Conservation (phyloP, 176 grass and related monocot species). For the Dendrocalamus sinicus region DNA sequence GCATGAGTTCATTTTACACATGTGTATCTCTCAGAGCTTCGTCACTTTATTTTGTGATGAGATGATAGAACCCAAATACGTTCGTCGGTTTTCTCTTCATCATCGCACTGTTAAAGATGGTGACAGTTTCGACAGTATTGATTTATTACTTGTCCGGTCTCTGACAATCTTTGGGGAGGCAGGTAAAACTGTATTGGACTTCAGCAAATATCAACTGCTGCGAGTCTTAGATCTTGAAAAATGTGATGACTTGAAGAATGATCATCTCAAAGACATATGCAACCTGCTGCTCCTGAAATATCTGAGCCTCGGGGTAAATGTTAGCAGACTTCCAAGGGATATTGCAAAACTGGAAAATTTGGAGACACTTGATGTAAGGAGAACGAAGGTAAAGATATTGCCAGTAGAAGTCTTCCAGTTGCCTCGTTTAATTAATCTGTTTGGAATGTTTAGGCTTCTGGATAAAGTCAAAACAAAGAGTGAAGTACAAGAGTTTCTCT, state of each 20-base stretch:
- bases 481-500: conserved; percentile 23
- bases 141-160: conserved; percentile 9
- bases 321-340: not conserved
- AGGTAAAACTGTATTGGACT: not conserved
- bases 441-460: conserved; percentile 15
- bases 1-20: conserved; percentile 22
- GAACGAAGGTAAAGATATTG: not conserved
- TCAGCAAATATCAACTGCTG: conserved; percentile 1
- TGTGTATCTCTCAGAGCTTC: not conserved
- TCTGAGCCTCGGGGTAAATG: not conserved
- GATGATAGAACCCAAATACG: not conserved
- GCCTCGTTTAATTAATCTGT: conserved; percentile 29
- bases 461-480: conserved; percentile 7
- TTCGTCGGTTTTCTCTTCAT: conserved; percentile 14
- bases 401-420: conserved; percentile 23
- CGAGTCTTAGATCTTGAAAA: conserved; percentile 22
- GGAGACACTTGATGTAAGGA: conserved; percentile 8
- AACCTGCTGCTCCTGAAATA: conserved; percentile 5
- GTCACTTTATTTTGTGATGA: conserved; percentile 2
- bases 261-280: conserved; percentile 18
- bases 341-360: conserved; percentile 4
- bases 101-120: not conserved
- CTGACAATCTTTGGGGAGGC: not conserved
- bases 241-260: not conserved
- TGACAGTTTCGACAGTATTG: not conserved